Conservation (phyloP, 2,329 filamentous ascomycete genomes). For the Aspergillus pseudonomiae region DNA sequence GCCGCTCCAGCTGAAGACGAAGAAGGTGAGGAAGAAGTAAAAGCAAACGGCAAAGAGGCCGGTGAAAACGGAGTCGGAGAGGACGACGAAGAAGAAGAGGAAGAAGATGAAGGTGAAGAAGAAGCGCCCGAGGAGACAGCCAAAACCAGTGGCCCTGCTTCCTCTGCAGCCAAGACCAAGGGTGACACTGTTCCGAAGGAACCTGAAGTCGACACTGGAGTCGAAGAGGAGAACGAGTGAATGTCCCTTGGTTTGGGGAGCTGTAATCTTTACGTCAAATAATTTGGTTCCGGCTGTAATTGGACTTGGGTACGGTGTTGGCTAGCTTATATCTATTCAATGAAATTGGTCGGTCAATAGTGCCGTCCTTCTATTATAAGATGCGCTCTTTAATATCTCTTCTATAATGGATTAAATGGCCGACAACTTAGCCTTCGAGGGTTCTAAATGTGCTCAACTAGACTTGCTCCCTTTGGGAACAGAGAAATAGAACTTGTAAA, state of each 20-base stretch:
- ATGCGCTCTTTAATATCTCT: not conserved
- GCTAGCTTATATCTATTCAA: not conserved
- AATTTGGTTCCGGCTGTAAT: not conserved
- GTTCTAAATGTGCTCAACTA: not conserved
- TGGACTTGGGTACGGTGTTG: not conserved
- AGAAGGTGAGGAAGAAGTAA: slow-evolving; percentile 15
- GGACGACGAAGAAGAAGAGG: slow-evolving; percentile 21
- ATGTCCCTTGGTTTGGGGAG: not conserved
- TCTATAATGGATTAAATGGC: not conserved
- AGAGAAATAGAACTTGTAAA: not conserved
- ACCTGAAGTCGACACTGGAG: slow-evolving; percentile 38
- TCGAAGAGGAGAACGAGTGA: slow-evolving; percentile 31
- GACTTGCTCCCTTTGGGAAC: not conserved
- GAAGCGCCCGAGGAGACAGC: slow-evolving; percentile 34
- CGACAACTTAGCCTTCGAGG: not conserved
- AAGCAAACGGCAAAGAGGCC: slow-evolving; percentile 25
- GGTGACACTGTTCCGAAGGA: slow-evolving; percentile 33
- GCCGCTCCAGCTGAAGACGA: slow-evolving; percentile 25
- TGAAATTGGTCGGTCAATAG: not conserved
- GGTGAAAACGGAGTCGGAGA: slow-evolving; percentile 20
- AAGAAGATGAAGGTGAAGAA: slow-evolving; percentile 26
- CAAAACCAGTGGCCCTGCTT: slow-evolving; percentile 36
- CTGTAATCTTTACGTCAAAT: not conserved
- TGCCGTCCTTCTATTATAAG: not conserved
- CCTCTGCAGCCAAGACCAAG: slow-evolving; percentile 38